Percentiles rank a stretch among this genome's conserved stretches.
Evolutionary conservation across 2,329 filamentous ascomycete genomes (phyloP).

Genomic region (Sporothrix brasiliensis): DNA sequence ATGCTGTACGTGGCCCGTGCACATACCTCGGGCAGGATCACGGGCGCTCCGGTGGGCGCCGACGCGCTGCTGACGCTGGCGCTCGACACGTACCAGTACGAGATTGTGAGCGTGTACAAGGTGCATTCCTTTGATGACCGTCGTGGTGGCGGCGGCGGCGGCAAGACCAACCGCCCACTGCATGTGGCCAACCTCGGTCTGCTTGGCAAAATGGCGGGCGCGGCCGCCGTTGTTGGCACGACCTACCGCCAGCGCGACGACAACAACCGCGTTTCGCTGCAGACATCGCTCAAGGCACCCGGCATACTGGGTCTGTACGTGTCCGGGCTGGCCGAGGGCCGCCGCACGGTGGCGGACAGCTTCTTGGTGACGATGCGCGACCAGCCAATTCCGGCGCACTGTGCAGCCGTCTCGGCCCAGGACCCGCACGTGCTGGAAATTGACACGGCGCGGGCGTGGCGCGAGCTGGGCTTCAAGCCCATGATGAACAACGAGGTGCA

Average conservation of each 20-base stretch:
- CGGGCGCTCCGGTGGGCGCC: slow-evolving; percentile 53
- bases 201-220: slow-evolving; percentile 85
- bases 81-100: slow-evolving; percentile 69
- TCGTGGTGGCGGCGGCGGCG: slow-evolving; percentile 39
- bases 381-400: slow-evolving; percentile 66
- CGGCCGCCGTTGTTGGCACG: slow-evolving; percentile 71
- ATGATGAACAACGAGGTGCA: slow-evolving; percentile 81
- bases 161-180: slow-evolving; percentile 48
- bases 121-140: slow-evolving; percentile 55
- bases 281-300: slow-evolving; percentile 75
- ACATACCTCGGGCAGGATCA: slow-evolving; percentile 68
- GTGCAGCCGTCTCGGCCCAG: slow-evolving; percentile 61
- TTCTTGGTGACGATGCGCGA: slow-evolving; percentile 77
- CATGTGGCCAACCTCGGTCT: slow-evolving; percentile 74
- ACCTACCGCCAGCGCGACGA: slow-evolving; percentile 52
- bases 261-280: slow-evolving; percentile 65
- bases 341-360: slow-evolving; percentile 62
- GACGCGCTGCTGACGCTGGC: slow-evolving; percentile 60
- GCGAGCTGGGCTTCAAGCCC: slow-evolving; percentile 66
- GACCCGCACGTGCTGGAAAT: slow-evolving; percentile 69
- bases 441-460: slow-evolving; percentile 77
- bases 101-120: slow-evolving; percentile 77
- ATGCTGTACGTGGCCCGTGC: slow-evolving; percentile 71
- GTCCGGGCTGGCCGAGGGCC: slow-evolving; percentile 59
- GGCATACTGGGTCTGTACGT: slow-evolving; percentile 78